Evolutionary conservation across 768 basidiomycete species (phyloP).

Genomic region (Termitomyces sp.): DNA sequence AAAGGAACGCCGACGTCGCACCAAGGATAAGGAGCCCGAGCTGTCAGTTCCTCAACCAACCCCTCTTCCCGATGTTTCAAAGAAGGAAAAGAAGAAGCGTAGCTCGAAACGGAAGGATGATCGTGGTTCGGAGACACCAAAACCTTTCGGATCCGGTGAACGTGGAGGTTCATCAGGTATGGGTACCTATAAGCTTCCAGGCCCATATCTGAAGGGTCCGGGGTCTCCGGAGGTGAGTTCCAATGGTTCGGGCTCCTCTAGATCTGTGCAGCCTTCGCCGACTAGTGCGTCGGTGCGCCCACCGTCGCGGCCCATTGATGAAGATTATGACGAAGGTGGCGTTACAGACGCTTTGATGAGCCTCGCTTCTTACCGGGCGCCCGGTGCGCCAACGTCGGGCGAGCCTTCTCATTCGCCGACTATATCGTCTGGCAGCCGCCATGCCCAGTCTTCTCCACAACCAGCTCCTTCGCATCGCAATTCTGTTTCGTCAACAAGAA

Average conservation of each 20-base stretch:
- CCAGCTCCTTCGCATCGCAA: conserved; percentile 54
- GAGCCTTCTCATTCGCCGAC: conserved; percentile 51
- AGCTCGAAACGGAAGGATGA: conserved; percentile 39
- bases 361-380: conserved; percentile 43
- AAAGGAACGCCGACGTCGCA: conserved; percentile 42
- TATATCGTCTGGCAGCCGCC: conserved; percentile 52
- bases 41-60: conserved; percentile 22
- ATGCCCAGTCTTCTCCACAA: conserved; percentile 43
- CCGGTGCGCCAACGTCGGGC: conserved; percentile 24
- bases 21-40: conserved; percentile 45
- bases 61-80: conserved; percentile 35
- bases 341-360: conserved; percentile 75
- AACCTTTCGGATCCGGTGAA: conserved; percentile 28
- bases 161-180: conserved; percentile 21
- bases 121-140: conserved; percentile 41
- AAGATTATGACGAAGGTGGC: conserved; percentile 89
- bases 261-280: conserved; percentile 71
- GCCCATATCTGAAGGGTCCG: conserved; percentile 34
- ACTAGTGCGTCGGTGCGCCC: conserved; percentile 55
- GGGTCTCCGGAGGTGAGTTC: conserved; percentile 64
- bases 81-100: conserved; percentile 56
- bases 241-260: conserved; percentile 55
- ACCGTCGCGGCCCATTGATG: conserved; percentile 71
- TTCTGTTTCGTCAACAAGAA: conserved; percentile 61
- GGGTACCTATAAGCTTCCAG: conserved; percentile 21